phyloP scores from a whole-genome alignment of 2,329 filamentous ascomycete species.

The Ramichloridium luteum region DNA sequence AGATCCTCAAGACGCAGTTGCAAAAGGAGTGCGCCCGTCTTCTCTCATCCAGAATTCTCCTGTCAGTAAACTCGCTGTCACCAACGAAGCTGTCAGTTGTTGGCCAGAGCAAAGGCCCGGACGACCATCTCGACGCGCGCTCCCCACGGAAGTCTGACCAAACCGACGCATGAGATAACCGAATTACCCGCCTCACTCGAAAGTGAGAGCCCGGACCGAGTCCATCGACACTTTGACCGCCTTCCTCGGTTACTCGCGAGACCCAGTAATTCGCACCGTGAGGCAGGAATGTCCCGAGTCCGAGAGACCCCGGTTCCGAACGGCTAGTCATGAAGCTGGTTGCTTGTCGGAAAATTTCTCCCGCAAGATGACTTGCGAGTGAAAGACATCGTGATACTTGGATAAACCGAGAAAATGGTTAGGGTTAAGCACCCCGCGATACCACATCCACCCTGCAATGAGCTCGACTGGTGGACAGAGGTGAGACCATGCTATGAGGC shows the following conservation, averaged over 20 bases:
- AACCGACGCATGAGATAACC: conserved; percentile 60
- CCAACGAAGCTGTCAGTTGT: conserved; percentile 42
- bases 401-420: conserved; percentile 57
- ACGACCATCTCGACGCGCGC: conserved; percentile 61
- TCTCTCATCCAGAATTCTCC: conserved; percentile 39
- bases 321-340: conserved; percentile 56
- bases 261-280: background rate
- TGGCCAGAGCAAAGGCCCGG: conserved; percentile 63
- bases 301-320: conserved; percentile 9
- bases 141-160: conserved; percentile 63
- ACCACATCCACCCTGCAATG: conserved; percentile 27
- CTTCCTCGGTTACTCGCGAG: conserved; percentile 9
- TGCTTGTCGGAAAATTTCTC: too few species aligned
- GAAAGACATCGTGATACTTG: conserved; percentile 29
- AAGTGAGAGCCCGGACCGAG: conserved; percentile 18
- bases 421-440: conserved; percentile 82
- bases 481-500: conserved; percentile 47
- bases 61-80: conserved; percentile 25
- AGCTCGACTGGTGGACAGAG: conserved; percentile 31
- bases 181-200: conserved; percentile 17
- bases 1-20: conserved; percentile 41
- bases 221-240: conserved; percentile 23
- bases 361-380: conserved; percentile 27
- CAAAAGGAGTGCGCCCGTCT: conserved; percentile 37
- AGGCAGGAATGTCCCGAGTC: too few species aligned